Conservation (phyloP, 2,329 filamentous ascomycete species). For the Rosellinia necatrix region DNA sequence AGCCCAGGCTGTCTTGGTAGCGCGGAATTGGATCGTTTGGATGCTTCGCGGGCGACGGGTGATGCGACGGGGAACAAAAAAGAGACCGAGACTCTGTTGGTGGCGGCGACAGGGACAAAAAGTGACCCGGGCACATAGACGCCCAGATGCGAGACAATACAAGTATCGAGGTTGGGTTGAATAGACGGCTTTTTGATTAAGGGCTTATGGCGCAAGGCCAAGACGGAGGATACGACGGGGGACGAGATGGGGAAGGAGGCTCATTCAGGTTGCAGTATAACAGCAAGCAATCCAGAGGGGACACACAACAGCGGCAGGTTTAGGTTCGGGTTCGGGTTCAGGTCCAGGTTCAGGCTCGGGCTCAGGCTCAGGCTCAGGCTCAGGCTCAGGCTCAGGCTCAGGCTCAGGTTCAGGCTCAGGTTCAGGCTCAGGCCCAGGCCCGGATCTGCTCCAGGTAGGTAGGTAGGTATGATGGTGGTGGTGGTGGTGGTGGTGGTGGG, state of each 20-base stretch:
- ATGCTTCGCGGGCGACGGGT: conserved; percentile 12
- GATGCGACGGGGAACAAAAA: conserved; percentile 10
- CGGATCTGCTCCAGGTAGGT: neutral
- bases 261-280: conserved; percentile 1
- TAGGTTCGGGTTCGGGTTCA: conserved; percentile 1
- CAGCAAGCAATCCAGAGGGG: neutral
- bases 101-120: conserved; percentile 26
- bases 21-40: conserved; percentile 21
- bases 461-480: neutral
- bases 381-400: neutral
- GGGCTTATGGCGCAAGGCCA: conserved; percentile 31
- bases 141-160: conserved; percentile 8
- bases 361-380: neutral
- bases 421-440: neutral
- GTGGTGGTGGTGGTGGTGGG: neutral
- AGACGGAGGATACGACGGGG: conserved; percentile 12
- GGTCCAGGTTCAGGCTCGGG: neutral
- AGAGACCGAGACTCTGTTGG: conserved; percentile 26
- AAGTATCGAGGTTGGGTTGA: conserved; percentile 14
- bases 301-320: neutral
- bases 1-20: conserved; percentile 17
- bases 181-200: conserved; percentile 27
- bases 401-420: conserved; percentile 1
- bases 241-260: conserved; percentile 1
- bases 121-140: conserved; percentile 22